These are phyloP conservation scores for Talaromyces liani DNA, from an alignment of 495 filamentous ascomycete genomes.

Conservation along the genomic window DNA sequence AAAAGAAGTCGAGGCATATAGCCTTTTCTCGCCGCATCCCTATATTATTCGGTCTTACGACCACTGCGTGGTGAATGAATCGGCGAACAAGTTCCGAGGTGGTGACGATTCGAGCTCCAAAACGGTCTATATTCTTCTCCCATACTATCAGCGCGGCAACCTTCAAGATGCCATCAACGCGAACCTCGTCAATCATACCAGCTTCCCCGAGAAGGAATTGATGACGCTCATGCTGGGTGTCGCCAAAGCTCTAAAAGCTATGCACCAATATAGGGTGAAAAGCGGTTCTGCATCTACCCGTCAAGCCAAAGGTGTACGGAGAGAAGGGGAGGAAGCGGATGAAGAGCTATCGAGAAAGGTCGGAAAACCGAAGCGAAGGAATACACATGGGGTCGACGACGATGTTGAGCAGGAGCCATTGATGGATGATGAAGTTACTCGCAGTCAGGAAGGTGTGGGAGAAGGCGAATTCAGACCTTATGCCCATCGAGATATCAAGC, in stretches of 20 bases:
- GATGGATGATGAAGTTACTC: conserved; percentile 76
- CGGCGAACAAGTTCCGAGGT: conserved; percentile 51
- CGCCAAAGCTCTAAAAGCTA: conserved; percentile 74
- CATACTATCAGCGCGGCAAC: conserved; percentile 91
- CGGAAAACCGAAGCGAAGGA: conserved; percentile 42
- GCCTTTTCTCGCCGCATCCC: conserved; percentile 69
- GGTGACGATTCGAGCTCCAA: conserved; percentile 59
- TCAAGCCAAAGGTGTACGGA: conserved; percentile 54
- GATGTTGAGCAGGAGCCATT: conserved; percentile 73
- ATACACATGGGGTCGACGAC: conserved; percentile 39
- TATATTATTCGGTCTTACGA: conserved; percentile 91
- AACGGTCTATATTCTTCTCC: conserved; percentile 92
- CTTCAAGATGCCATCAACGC: conserved; percentile 98
- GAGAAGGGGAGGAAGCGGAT: conserved; percentile 54
- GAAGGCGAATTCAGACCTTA: conserved; percentile 72
- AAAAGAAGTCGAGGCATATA: conserved; percentile 95
- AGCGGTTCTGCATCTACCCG: conserved; percentile 44
- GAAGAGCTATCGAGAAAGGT: conserved; percentile 49
- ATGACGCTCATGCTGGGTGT: conserved; percentile 91
- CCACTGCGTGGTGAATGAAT: conserved; percentile 61
- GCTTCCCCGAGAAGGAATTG: conserved; percentile 79
- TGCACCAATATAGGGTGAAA: conserved; percentile 79
- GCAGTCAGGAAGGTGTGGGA: conserved; percentile 60
- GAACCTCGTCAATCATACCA: conserved; percentile 93
- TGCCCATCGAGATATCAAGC: conserved; percentile 96